Percentiles rank a stretch among this genome's conserved stretches.
Conservation (phyloP, 257 asterid species). For the Leonotis leonurus region DNA sequence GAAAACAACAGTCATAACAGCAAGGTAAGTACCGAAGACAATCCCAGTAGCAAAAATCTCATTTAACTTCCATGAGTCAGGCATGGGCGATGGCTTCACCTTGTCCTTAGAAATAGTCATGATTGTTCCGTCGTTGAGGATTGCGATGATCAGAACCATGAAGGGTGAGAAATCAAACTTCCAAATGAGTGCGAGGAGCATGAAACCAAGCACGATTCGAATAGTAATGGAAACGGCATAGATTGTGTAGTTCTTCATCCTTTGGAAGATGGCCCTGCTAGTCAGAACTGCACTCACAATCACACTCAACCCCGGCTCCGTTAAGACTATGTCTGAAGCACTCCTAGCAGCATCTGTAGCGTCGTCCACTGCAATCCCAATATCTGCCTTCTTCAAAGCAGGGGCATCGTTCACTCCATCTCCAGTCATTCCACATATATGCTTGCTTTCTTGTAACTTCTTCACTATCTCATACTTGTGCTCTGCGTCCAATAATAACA, state of each 20-base stretch:
- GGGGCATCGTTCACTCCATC: conserved; percentile 68
- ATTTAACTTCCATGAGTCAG: conserved; percentile 54
- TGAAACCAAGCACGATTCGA: conserved; percentile 52
- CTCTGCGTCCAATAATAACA: conserved; percentile 19
- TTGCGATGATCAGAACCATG: conserved; percentile 59
- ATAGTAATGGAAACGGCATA: conserved; percentile 60
- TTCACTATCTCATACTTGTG: conserved; percentile 51
- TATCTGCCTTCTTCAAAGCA: conserved; percentile 48
- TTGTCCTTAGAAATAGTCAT: conserved; percentile 59
- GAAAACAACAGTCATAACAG: conserved; percentile 50
- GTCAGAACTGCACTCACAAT: conserved; percentile 50
- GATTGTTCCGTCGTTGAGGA: conserved; percentile 57
- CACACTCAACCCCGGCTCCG: conserved; percentile 54
- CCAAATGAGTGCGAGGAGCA: conserved; percentile 56
- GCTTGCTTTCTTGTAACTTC: conserved; percentile 52
- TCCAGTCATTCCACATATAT: conserved; percentile 58
- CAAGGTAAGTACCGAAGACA: conserved; percentile 56
- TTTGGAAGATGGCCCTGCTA: conserved; percentile 52
- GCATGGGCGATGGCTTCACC: conserved; percentile 54
- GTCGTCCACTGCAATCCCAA: conserved; percentile 54
- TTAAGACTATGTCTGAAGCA: conserved; percentile 49
- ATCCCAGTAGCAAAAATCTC: conserved; percentile 60
- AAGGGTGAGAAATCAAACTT: conserved; percentile 67
- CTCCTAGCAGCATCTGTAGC: conserved; percentile 57
- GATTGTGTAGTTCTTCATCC: conserved; percentile 65